phyloP scores from a whole-genome alignment of 164 flowering plant species.

The Kalanchoe fedtschenkoi region DNA sequence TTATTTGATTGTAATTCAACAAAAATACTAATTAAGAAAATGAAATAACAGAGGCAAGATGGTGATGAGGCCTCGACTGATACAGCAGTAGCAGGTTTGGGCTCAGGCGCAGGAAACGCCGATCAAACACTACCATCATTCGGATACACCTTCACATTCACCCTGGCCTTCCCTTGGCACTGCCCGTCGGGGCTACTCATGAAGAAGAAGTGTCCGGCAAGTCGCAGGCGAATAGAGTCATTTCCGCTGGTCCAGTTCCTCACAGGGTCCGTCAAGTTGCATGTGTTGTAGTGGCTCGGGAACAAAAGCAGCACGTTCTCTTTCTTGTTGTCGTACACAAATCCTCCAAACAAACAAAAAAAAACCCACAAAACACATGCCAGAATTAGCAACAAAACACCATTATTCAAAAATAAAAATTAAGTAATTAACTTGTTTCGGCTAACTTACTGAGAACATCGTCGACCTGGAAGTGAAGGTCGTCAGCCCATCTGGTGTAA shows the following conservation, averaged over 20 bases:
- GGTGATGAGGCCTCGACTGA: too few species aligned
- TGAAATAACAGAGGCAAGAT: too few species aligned
- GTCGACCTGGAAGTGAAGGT: background rate
- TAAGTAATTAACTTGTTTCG: too few species aligned
- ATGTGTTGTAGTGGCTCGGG: background rate
- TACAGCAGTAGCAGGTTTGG: too few species aligned
- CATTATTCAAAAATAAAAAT: too few species aligned
- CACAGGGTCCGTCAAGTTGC: background rate
- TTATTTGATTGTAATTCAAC: too few species aligned
- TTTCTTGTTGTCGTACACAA: slow-evolving; percentile 3
- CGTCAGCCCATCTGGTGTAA: background rate
- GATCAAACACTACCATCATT: background rate
- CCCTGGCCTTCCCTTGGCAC: background rate
- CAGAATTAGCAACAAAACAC: background rate
- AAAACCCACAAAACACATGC: background rate
- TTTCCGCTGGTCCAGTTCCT: background rate
- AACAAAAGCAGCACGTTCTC: background rate
- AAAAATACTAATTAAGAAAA: too few species aligned
- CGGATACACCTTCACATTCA: background rate
- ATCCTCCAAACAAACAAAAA: background rate
- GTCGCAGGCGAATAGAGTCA: background rate
- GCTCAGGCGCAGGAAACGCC: too few species aligned
- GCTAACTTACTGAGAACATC: background rate
- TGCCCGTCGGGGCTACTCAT: background rate
- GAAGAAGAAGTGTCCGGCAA: background rate